Percentiles rank a stretch among this genome's conserved stretches.
Evolutionary conservation across 2,329 filamentous ascomycete genomes (phyloP).

Genomic region (Neonectria neomacrospora): DNA sequence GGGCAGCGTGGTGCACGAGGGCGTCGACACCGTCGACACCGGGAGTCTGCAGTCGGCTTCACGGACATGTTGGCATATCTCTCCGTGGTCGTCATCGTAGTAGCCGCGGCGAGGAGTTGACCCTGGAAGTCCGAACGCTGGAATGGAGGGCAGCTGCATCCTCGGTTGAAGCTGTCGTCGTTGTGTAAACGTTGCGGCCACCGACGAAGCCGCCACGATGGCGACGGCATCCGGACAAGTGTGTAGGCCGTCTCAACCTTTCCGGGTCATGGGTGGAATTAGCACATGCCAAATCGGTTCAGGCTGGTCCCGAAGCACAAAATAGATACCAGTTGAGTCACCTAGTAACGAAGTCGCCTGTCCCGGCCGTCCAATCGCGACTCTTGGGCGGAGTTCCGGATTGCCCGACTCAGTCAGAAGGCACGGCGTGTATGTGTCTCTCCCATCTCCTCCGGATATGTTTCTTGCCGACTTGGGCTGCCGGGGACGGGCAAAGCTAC

Average conservation of each 20-base stretch:
- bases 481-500: conserved; percentile 31
- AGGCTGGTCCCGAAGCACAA: conserved; percentile 22
- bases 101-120: neutral
- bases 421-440: neutral
- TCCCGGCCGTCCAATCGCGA: neutral
- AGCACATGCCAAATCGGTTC: conserved; percentile 23
- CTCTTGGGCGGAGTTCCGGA: conserved; percentile 24
- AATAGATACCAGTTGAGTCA: conserved; percentile 6
- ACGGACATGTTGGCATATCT: neutral
- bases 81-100: neutral
- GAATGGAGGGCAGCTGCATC: neutral
- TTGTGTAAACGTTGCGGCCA: conserved; percentile 32
- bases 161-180: conserved; percentile 24
- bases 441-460: conserved; percentile 1
- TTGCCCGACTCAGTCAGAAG: conserved; percentile 26
- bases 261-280: conserved; percentile 9
- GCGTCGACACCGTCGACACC: neutral
- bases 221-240: neutral
- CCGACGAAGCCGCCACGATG: conserved; percentile 13
- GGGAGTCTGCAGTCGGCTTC: neutral
- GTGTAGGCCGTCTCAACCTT: conserved; percentile 17
- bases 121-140: neutral
- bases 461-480: conserved; percentile 22
- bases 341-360: no score
- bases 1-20: neutral